Evolutionary conservation across 345 rosid species (phyloP).

Genomic region (Populus alba): DNA sequence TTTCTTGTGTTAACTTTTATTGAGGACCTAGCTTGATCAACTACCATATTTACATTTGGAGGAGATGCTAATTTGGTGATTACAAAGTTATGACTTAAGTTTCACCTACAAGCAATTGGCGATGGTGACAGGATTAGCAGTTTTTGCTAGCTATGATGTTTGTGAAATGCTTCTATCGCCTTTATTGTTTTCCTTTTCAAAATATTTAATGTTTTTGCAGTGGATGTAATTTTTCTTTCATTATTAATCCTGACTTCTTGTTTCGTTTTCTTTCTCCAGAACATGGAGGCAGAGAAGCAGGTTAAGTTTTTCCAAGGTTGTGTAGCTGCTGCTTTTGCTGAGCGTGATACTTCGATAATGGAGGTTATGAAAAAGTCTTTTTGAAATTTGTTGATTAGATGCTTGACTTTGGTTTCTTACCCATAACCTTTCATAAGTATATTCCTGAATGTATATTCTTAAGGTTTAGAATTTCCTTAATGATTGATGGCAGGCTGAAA

Average conservation of each 20-base stretch:
- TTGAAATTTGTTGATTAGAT: constrained; percentile 2
- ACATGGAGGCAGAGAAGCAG: constrained; percentile 88
- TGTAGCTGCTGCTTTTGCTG: constrained; percentile 96
- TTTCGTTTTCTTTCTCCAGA: constrained; percentile 44
- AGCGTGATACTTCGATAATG: constrained; percentile 88
- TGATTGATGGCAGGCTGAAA: constrained; percentile 71
- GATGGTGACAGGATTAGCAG: background rate
- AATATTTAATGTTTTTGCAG: background rate
- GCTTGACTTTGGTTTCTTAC: background rate
- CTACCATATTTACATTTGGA: background rate
- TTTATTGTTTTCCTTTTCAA: background rate
- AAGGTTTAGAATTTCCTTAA: constrained; percentile 9
- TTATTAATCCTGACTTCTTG: constrained; percentile 4
- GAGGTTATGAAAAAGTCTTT: constrained; percentile 44
- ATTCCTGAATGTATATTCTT: background rate
- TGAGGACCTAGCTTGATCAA: background rate
- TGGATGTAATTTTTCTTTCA: constrained; percentile 4
- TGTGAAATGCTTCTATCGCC: background rate
- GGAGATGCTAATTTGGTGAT: background rate
- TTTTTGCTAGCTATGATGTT: background rate
- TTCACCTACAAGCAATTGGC: background rate
- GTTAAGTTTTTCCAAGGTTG: constrained; percentile 91
- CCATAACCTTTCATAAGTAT: background rate
- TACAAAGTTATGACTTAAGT: background rate
- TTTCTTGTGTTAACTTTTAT: background rate